A percentile compares a stretch with the other conserved stretches of the same genome.
Conservation (phyloP, 768 basidiomycete genomes). For the Agrocybe chaxingu region DNA sequence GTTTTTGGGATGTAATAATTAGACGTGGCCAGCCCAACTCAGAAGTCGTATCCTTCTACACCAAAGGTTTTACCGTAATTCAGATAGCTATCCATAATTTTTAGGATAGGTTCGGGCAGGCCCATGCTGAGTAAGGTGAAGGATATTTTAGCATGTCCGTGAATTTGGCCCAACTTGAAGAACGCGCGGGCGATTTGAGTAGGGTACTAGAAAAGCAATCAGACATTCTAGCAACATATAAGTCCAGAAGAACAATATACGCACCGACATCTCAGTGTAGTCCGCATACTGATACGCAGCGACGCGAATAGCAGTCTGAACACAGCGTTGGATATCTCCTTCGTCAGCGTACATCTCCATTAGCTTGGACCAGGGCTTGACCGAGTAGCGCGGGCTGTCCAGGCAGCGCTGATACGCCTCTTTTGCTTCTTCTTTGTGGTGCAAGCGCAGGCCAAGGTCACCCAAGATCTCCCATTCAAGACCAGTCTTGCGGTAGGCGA, state of each 20-base stretch:
- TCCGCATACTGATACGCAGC: slow-evolving; percentile 91
- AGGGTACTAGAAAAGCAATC: slow-evolving; percentile 60
- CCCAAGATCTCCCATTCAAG: slow-evolving; percentile 98
- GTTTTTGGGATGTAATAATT: too few relatives aligned
- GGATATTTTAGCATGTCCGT: slow-evolving; percentile 91
- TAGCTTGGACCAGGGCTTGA: slow-evolving; percentile 90
- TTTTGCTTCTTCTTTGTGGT: slow-evolving; percentile 98
- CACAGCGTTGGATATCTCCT: slow-evolving; percentile 84
- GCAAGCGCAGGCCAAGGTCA: slow-evolving; percentile 87
- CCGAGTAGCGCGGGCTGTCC: slow-evolving; percentile 79
- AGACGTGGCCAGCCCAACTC: background rate
- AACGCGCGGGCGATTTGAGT: slow-evolving; percentile 87
- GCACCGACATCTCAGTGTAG: slow-evolving; percentile 83
- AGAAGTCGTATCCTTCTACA: slow-evolving; percentile 85
- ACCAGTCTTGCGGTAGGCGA: slow-evolving; percentile 96
- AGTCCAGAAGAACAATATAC: slow-evolving; percentile 25
- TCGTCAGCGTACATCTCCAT: slow-evolving; percentile 98
- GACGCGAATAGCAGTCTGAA: slow-evolving; percentile 90
- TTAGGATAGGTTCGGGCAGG: slow-evolving; percentile 82
- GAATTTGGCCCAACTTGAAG: slow-evolving; percentile 90
- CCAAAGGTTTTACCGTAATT: slow-evolving; percentile 86
- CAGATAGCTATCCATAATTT: slow-evolving; percentile 91
- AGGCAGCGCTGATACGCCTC: slow-evolving; percentile 96
- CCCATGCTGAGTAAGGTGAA: slow-evolving; percentile 95
- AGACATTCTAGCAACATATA: slow-evolving; percentile 1